Conservation (phyloP, 306 rosid species). For the Trichosanthes truncata region DNA sequence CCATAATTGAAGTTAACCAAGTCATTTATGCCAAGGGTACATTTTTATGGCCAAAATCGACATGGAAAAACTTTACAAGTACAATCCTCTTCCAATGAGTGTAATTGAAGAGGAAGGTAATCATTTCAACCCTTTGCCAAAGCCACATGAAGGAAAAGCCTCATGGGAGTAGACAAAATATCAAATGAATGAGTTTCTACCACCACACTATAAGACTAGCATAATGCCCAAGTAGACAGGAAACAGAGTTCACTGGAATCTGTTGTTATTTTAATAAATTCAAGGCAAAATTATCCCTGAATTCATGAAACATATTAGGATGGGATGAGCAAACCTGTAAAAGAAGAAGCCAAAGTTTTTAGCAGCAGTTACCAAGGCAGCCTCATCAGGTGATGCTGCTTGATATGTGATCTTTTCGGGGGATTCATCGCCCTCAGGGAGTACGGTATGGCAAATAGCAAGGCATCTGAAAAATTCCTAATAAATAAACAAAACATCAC, state of each 20-base stretch:
- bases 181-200: neutral
- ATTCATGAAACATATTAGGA: slow-evolving; percentile 1
- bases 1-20: neutral
- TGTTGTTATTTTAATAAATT: neutral
- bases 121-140: neutral
- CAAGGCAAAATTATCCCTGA: neutral
- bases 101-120: neutral
- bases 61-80: neutral
- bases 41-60: neutral
- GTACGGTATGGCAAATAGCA: slow-evolving; percentile 93
- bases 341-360: slow-evolving; percentile 96
- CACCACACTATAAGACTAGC: neutral
- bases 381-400: slow-evolving; percentile 94
- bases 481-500: neutral
- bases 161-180: neutral
- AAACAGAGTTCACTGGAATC: neutral
- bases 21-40: neutral
- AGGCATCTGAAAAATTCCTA: slow-evolving; percentile 61
- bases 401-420: slow-evolving; percentile 78
- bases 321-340: slow-evolving; percentile 57
- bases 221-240: neutral
- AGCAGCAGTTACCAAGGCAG: slow-evolving; percentile 69
- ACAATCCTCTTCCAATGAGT: neutral
- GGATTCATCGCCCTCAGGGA: slow-evolving; percentile 86
- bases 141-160: neutral